phyloP scores from a whole-genome alignment of 2,329 filamentous ascomycete species.

The Coniochaeta sp. region DNA sequence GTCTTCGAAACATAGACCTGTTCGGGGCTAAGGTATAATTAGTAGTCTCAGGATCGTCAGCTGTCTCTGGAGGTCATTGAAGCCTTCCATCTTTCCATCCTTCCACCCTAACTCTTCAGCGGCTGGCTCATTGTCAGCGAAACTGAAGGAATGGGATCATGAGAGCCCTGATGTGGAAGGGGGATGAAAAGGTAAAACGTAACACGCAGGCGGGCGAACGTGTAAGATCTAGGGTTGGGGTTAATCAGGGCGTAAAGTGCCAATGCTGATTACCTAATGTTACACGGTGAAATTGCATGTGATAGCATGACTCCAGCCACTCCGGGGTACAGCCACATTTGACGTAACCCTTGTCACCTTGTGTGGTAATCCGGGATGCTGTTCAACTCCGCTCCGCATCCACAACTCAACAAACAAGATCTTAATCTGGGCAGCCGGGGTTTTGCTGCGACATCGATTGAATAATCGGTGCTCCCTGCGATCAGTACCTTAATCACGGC shows the following conservation, averaged over 20 bases:
- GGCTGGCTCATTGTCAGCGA: too few relatives aligned
- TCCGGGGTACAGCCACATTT: not conserved
- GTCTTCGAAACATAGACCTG: too few relatives aligned
- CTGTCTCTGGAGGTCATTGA: too few relatives aligned
- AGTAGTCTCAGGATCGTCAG: too few relatives aligned
- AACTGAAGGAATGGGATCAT: too few relatives aligned
- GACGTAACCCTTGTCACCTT: not conserved
- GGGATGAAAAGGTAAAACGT: too few relatives aligned
- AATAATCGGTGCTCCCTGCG: not conserved
- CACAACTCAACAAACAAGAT: not conserved
- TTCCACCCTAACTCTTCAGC: too few relatives aligned
- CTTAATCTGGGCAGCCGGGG: not conserved
- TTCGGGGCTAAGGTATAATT: too few relatives aligned
- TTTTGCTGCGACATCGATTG: not conserved
- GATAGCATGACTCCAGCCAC: not conserved
- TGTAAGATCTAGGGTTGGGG: not conserved
- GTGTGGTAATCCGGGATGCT: not conserved
- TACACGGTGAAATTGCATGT: not conserved
- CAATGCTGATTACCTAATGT: not conserved
- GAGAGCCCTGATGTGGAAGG: too few relatives aligned
- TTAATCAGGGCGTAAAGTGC: too few relatives aligned
- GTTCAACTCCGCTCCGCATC: not conserved
- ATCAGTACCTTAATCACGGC: not conserved
- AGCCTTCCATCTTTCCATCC: too few relatives aligned
- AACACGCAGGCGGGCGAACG: too few relatives aligned